A percentile compares a stretch with the other conserved stretches of the same genome.
Evolutionary conservation across 2,329 filamentous ascomycete species (phyloP).

Genomic region (Claviceps fusiformis): DNA sequence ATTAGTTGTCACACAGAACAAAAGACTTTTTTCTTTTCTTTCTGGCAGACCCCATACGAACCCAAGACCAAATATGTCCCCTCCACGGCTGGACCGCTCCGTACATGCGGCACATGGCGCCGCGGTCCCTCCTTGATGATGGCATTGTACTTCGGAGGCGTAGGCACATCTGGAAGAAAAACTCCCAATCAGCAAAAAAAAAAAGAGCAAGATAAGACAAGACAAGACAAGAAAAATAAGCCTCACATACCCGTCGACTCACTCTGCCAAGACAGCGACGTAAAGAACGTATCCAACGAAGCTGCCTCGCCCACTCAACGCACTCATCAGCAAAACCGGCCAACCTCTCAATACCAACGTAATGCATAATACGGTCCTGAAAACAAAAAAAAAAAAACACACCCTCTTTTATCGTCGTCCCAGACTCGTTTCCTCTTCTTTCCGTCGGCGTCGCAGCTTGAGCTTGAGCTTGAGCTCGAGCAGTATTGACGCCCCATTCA

Average conservation of each 20-base stretch:
- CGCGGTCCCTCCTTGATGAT: conserved; percentile 3
- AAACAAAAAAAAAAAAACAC: background rate
- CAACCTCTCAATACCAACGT: no score
- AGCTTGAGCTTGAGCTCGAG: background rate
- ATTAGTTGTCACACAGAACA: background rate
- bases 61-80: background rate
- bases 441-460: background rate
- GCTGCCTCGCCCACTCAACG: background rate
- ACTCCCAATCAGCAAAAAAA: background rate
- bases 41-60: background rate
- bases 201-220: background rate
- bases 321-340: background rate
- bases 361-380: no score
- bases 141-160: background rate
- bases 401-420: background rate
- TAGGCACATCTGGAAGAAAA: background rate
- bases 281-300: conserved; percentile 1
- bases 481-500: background rate
- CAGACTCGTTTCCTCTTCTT: background rate
- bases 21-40: background rate
- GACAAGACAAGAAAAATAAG: background rate
- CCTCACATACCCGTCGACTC: background rate
- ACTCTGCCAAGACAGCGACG: background rate
- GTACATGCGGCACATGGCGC: background rate
- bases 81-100: background rate